phyloP scores from a whole-genome alignment of 768 basidiomycete genomes.

The Lentinus tigrinus region DNA sequence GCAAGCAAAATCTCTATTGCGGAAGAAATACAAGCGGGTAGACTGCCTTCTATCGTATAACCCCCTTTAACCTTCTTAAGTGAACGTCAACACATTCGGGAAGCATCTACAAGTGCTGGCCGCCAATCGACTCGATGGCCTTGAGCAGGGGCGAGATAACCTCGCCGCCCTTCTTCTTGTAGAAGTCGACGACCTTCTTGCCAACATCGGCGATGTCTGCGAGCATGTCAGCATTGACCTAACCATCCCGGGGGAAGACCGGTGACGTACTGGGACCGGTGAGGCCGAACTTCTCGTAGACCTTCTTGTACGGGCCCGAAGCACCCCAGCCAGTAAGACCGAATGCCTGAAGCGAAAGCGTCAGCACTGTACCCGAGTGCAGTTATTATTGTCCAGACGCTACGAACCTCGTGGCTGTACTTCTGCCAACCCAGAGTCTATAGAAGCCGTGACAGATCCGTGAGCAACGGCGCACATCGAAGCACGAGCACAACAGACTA shows the following conservation, averaged over 20 bases:
- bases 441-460: background rate
- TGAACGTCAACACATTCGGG: background rate
- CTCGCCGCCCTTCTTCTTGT: slow-evolving; percentile 72
- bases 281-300: slow-evolving; percentile 89
- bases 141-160: slow-evolving; percentile 76
- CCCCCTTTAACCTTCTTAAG: background rate
- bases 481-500: slow-evolving; percentile 28
- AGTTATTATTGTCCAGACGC: background rate
- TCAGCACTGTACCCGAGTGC: slow-evolving; percentile 6
- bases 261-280: slow-evolving; percentile 63
- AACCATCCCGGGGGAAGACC: background rate
- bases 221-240: background rate
- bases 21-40: slow-evolving; percentile 11
- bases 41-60: slow-evolving; percentile 13
- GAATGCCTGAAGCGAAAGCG: slow-evolving; percentile 49
- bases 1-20: slow-evolving; percentile 7
- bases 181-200: slow-evolving; percentile 86
- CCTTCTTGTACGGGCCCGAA: slow-evolving; percentile 86
- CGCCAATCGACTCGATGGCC: slow-evolving; percentile 46
- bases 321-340: slow-evolving; percentile 80
- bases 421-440: slow-evolving; percentile 81
- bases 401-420: slow-evolving; percentile 78
- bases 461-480: background rate
- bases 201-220: slow-evolving; percentile 75
- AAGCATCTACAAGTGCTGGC: slow-evolving; percentile 5